Base-by-base conservation (phyloP, 2,329 filamentous ascomycete genomes). In the Thermomyces lanuginosus region DNA sequence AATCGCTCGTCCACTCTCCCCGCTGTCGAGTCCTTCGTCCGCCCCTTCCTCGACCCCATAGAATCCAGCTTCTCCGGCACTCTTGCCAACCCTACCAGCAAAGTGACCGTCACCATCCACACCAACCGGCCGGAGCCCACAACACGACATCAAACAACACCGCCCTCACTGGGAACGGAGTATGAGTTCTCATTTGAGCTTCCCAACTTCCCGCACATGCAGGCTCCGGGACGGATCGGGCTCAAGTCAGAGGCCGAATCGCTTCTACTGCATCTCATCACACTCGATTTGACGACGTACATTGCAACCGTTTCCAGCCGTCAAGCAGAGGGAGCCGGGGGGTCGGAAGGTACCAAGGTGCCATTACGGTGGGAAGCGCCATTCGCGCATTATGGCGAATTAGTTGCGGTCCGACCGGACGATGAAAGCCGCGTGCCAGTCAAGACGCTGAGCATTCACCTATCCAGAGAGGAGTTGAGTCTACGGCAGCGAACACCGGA, bases 51-150 rank as follows among this genome's bases (percentile, higher is more conserved):
- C 6, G 41, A 45, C 4, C 51, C 53, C 6, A 43, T 63, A 2
- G 56, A 63, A 35, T 56, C 56, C 1, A 51, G 49, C 3, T 50
- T 58, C 18, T 47, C 44, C 1, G 45, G 54, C 6, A 40, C 41
- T 2, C 41, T 66, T 20, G 28, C 42, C 19, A 46, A 44, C 2
- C 35, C 43, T n/a, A 34, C 37, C 12, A 47, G 43, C 31, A 53
- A 46, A 7, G 48, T 60, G 30, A 49, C 38, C 13, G 46, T 61
- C 19, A 46, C 37, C 21, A 42, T 56, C 16, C 46, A 42, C 16
- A 58, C 55, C 9, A 51, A 45, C 17, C 4, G 32, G 41, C 2
- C 42, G 45, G 6, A 22, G 16, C 8, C 28, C 23, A 20, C 27
- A 16, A n/a, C n/a, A n/a, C n/a, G n/a, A n/a, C n/a, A n/a, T n/a